Evolutionary conservation across 2,329 filamentous ascomycete species (phyloP).

Genomic region (Colletotrichum eremochloae): DNA sequence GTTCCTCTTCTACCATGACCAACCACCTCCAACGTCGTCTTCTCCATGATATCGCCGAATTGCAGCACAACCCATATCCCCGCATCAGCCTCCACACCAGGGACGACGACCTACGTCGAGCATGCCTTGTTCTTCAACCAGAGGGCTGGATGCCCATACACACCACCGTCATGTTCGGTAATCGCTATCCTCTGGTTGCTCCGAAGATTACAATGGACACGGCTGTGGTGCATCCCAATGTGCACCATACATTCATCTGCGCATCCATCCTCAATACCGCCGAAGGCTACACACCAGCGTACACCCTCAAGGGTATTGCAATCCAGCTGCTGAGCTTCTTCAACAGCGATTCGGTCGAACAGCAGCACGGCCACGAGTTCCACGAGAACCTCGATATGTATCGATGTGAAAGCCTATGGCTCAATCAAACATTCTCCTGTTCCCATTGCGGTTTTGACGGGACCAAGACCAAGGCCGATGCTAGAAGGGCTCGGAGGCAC

Average conservation of each 20-base stretch:
- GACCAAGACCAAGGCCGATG: slow-evolving; percentile 15
- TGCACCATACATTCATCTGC: slow-evolving; percentile 60
- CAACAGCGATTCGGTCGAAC: slow-evolving; percentile 60
- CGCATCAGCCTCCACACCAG: slow-evolving; percentile 57
- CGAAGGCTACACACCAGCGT: slow-evolving; percentile 62
- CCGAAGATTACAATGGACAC: slow-evolving; percentile 58
- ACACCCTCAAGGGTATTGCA: slow-evolving; percentile 62
- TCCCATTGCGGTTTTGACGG: slow-evolving; percentile 45
- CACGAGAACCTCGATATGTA: slow-evolving; percentile 47
- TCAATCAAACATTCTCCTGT: slow-evolving; percentile 44
- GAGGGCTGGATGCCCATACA: slow-evolving; percentile 56
- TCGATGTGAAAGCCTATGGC: slow-evolving; percentile 28
- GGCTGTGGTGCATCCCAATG: slow-evolving; percentile 58
- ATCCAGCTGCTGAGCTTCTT: slow-evolving; percentile 68
- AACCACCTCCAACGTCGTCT: slow-evolving; percentile 47
- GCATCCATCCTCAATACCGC: slow-evolving; percentile 59
- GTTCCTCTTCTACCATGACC: slow-evolving; percentile 6
- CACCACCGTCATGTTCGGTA: slow-evolving; percentile 54
- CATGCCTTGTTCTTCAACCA: slow-evolving; percentile 60
- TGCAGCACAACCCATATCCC: slow-evolving; percentile 60
- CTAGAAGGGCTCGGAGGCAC: slow-evolving; percentile 22
- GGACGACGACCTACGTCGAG: slow-evolving; percentile 53
- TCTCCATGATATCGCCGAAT: slow-evolving; percentile 60
- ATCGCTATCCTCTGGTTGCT: slow-evolving; percentile 55
- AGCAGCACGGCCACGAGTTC: slow-evolving; percentile 48